Percentiles rank a stretch among this genome's conserved stretches.
Evolutionary conservation across 1,284 basidiomycete species (phyloP).

Genomic region (Meripilus lineatus): DNA sequence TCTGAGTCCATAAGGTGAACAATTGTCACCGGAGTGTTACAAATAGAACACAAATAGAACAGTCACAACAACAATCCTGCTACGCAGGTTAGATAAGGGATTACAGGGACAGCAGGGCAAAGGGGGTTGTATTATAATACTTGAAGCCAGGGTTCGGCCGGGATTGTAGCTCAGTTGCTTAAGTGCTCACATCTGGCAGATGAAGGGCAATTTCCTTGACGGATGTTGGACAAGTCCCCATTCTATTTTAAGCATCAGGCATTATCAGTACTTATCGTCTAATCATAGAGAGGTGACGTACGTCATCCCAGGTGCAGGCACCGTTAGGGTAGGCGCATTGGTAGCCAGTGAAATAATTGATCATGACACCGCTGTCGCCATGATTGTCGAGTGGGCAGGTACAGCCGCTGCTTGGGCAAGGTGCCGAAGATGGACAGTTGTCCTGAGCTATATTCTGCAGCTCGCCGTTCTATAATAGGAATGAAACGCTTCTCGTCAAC

Average conservation of each 20-base stretch:
- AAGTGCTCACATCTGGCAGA: conserved; percentile 5
- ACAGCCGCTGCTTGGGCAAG: conserved; percentile 18
- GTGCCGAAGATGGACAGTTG: conserved; percentile 19
- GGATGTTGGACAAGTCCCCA: conserved; percentile 8
- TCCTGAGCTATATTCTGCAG: conserved; percentile 19
- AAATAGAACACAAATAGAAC: too few relatives aligned
- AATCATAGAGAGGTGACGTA: conserved; percentile 10
- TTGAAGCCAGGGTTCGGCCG: too few relatives aligned
- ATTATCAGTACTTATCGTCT: background rate
- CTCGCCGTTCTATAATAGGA: conserved; percentile 12
- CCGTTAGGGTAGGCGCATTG: conserved; percentile 22
- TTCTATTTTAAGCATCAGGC: conserved; percentile 3
- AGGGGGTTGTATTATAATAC: too few relatives aligned
- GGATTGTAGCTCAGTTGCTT: background rate
- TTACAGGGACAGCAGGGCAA: conserved; percentile 5
- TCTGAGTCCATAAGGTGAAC: too few relatives aligned
- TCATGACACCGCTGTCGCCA: conserved; percentile 19
- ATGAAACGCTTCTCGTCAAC: too few relatives aligned
- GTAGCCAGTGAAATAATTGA: conserved; percentile 23
- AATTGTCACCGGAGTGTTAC: too few relatives aligned
- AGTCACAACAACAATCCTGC: too few relatives aligned
- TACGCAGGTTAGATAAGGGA: too few relatives aligned
- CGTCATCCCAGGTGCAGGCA: conserved; percentile 22
- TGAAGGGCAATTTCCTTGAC: conserved; percentile 10
- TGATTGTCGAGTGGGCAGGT: conserved; percentile 16